phyloP scores from a whole-genome alignment of 2,329 filamentous ascomycete species.

The Cladosporium sp. region DNA sequence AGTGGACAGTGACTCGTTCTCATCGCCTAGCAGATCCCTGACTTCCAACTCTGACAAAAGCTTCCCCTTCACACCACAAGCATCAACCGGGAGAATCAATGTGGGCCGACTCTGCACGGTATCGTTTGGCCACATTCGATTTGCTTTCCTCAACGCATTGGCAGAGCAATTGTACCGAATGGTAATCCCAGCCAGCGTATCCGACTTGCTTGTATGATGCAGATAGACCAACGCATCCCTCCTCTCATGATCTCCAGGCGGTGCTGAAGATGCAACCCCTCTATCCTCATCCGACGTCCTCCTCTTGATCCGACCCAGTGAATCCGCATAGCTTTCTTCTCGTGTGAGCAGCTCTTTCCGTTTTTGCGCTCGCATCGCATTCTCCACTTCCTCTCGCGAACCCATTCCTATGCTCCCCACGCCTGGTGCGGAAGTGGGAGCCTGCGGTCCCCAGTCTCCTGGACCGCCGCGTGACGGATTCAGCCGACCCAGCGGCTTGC shows the following conservation, averaged over 20 bases:
- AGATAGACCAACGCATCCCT: constrained; percentile 83
- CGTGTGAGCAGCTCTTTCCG: constrained; percentile 40
- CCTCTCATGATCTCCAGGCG: constrained; percentile 54
- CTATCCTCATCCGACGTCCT: constrained; percentile 62
- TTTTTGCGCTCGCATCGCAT: constrained; percentile 46
- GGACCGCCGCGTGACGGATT: constrained; percentile 23
- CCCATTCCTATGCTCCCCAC: constrained; percentile 40
- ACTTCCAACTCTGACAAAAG: constrained; percentile 39
- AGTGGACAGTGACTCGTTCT: constrained; percentile 27
- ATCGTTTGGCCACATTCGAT: constrained; percentile 92
- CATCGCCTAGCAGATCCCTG: constrained; percentile 27
- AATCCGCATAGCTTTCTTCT: constrained; percentile 38
- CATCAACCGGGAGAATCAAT: constrained; percentile 81
- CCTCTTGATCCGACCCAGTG: constrained; percentile 53
- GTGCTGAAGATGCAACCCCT: constrained; percentile 38
- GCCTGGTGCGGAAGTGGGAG: constrained; percentile 30
- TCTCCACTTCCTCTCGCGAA: constrained; percentile 42
- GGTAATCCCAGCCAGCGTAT: constrained; percentile 87
- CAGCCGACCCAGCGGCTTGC: constrained; percentile 26
- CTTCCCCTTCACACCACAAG: constrained; percentile 76
- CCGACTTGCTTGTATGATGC: constrained; percentile 74
- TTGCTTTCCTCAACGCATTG: constrained; percentile 76
- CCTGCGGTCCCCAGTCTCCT: constrained; percentile 45
- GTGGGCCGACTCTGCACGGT: constrained; percentile 78
- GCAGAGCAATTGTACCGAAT: constrained; percentile 85